Evolutionary conservation across 768 basidiomycete species (phyloP), one percentile per base, ranked within the genome.

Genomic region (Coprinopsis cinerea): DNA sequence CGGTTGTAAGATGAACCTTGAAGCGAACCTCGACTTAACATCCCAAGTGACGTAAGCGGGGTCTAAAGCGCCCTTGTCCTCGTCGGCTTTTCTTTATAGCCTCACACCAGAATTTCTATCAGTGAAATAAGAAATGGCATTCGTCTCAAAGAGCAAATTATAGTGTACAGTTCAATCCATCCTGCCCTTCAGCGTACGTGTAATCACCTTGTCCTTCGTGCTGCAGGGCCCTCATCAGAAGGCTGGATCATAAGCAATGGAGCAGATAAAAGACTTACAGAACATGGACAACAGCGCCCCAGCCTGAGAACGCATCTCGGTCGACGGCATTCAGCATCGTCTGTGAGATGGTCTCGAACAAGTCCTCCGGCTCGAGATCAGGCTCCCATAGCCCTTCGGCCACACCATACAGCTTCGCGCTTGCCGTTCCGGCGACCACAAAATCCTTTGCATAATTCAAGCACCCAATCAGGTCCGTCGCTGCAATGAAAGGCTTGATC

Each of bases 371-470:
- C 63, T 85, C 93, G 65, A 99, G 73, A 66, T 93, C 90, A 7
- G 95, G 93, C 68, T 99, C 96, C 96, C 96, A 99, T 25, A 99
- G 77, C 2, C 93, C 92, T 67, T 99, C 96, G 35, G 96, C 96
- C 46, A 95, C 85, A 85, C 96, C 96, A 60, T 84, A 96, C 55
- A 99, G 69, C 71, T 97, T 97, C 53, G 82, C 75, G 60, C 85
- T 85, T 18, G 96, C 95, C 0, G 92, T 92, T 27, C 96, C 96
- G 7, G 91, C 82, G 10, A 97, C 96, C 51, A 94, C 92, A 58
- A 99, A 99, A 67, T 98, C 96, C 68, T 94, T 92, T 18, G 92
- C 90, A 60, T 90, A 88, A 70, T 92, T 92, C 48, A 94, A 71
- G 66, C 92, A 94, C 27, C 92, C 92, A 59, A 95, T 94, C 57